Conservation (phyloP, 306 rosid species). For the Gillenia trifoliata region DNA sequence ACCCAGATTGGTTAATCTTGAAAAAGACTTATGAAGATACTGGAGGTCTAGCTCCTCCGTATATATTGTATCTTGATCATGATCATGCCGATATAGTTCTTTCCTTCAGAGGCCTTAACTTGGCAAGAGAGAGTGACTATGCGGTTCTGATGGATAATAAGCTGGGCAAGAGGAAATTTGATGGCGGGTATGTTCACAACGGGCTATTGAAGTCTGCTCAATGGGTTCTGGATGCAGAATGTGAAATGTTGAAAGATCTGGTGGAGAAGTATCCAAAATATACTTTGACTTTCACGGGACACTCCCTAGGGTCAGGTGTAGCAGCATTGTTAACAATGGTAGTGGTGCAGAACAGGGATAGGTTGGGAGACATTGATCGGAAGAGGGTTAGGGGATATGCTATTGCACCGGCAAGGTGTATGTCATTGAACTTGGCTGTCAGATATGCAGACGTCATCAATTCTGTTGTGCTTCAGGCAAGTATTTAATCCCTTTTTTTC, state of each 20-base stretch:
- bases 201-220: constrained; percentile 82
- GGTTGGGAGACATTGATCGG: constrained; percentile 66
- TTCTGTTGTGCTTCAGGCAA: constrained; percentile 90
- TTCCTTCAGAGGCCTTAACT: constrained; percentile 76
- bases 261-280: constrained; percentile 56
- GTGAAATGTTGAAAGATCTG: constrained; percentile 55
- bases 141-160: constrained; percentile 76
- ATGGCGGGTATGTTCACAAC: constrained; percentile 95
- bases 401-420: constrained; percentile 88
- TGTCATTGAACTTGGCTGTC: constrained; percentile 85
- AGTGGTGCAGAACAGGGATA: constrained; percentile 60
- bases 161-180: constrained; percentile 78
- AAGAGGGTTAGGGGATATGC: constrained; percentile 81
- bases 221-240: constrained; percentile 66
- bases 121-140: constrained; percentile 88
- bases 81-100: constrained; percentile 73
- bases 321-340: constrained; percentile 69
- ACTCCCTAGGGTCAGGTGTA: constrained; percentile 91
- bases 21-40: constrained; percentile 62
- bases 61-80: constrained; percentile 75
- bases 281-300: constrained; percentile 79
- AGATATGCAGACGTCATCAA: constrained; percentile 91
- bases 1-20: constrained; percentile 54
- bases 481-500: constrained; percentile 17
- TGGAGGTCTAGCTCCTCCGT: constrained; percentile 66